Base-by-base conservation (phyloP, 345 rosid genomes). In the Anacardium occidentale region DNA sequence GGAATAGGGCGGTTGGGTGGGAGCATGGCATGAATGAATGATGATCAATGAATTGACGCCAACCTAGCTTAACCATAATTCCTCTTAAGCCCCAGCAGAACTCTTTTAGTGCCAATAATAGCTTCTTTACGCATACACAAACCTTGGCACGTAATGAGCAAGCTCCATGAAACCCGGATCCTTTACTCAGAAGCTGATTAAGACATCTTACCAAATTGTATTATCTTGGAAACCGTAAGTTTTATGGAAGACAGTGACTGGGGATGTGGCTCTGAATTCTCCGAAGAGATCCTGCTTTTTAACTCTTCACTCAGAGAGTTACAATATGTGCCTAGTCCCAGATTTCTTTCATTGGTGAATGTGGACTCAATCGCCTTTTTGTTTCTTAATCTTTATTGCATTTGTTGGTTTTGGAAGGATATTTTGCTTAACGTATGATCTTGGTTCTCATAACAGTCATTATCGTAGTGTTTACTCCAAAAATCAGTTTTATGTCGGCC, bases 201-300 rank as follows among this genome's bases (percentile, higher is more conserved):
- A 32, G 70, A 75, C 74, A 32, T 55, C 47, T 8, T 47, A n/a
- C 70, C 56, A 4, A 65, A 61, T 70, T 37, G 21, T 14, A 29
- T 29, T n/a, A 29, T 29, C 17, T 59, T 26, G n/a, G 37, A 11
- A 4, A 58, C n/a, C 13, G 14, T 1, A 25, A 26, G 7, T 58
- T 37, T 37, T 37, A 37, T 7, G 6, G 34, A 29, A 29, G 34
- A 29, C 4, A 29, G 37, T 34, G 6, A 34, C 7, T 4, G 37
- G 37, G 14, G 24, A 40, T n/a, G 51, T 42, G 67, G 26, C 53
- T 42, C 5, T 22, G 53, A 44, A 22, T 55, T 22, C 37, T 29
- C 4, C 7, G 7, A 13, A 3, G 3, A 14, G 2, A 45, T 42
- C 13, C 10, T 55, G 53, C 34, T 26, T 25, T 59, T 50, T 5